phyloP scores from a whole-genome alignment of 164 flowering plant species.

The Macadamia tetraphylla region DNA sequence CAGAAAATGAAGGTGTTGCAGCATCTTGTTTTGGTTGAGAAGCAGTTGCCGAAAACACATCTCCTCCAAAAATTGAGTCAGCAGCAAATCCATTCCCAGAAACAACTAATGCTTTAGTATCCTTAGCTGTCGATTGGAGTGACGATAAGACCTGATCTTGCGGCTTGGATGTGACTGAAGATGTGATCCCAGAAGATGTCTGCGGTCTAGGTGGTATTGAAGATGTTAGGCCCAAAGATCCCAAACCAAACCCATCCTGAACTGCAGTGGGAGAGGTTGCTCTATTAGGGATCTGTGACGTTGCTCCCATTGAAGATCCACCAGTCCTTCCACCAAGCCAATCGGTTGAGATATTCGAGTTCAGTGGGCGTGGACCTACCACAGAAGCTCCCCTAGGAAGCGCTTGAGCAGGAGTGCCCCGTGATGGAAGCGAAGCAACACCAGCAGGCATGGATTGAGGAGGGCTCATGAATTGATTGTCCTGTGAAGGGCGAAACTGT shows the following conservation, averaged over 20 bases:
- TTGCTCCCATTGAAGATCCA: constrained; percentile 27
- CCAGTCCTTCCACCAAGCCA: constrained; percentile 45
- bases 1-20: constrained; percentile 26
- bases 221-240: constrained; percentile 11
- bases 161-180: constrained; percentile 22
- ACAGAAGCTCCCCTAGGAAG: constrained; percentile 31
- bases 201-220: not conserved
- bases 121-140: constrained; percentile 34
- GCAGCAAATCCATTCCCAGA: constrained; percentile 72
- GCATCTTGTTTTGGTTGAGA: constrained; percentile 40
- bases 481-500: constrained; percentile 45
- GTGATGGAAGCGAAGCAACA: constrained; percentile 37
- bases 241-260: constrained; percentile 25
- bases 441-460: constrained; percentile 39
- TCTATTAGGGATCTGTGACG: constrained; percentile 36
- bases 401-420: constrained; percentile 28
- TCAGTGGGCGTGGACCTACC: constrained; percentile 25
- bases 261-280: constrained; percentile 27
- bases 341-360: constrained; percentile 42
- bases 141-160: constrained; percentile 26
- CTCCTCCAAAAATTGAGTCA: constrained; percentile 57
- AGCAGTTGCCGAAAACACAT: constrained; percentile 47
- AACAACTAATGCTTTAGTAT: constrained; percentile 36
- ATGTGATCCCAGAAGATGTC: not conserved
- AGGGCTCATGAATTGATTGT: constrained; percentile 45